Evolutionary conservation across 2,329 filamentous ascomycete species (phyloP), one percentile per base, ranked within the genome.

Genomic region (Ophiostoma ips): DNA sequence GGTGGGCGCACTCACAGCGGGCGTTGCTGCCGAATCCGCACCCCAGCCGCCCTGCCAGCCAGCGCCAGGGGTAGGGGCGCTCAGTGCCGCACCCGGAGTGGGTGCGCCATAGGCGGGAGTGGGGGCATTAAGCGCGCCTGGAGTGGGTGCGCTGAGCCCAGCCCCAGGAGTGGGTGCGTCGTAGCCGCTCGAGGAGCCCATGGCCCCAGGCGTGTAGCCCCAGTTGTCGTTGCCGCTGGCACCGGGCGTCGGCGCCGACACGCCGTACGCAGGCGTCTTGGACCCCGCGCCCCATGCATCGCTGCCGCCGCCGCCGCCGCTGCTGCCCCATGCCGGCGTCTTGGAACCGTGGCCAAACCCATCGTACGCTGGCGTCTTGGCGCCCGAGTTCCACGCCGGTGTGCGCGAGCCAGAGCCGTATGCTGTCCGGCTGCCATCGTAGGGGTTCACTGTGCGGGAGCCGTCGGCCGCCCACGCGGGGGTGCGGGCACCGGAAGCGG

Each of bases 331-430:
- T 49, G 73, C 83, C 41, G 76, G 81, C 12, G 78, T 83, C 59
- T 79, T 83, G n/a, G 78, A 81, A 8, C 83, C 82, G 50, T 75
- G 72, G 50, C 73, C 77, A 59, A 83, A 85, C 18, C 73, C 71
- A 59, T 83, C 76, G 13, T 72, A 70, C 18, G 78, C 77, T 49
- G 85, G 70, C 1, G 84, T 90, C 63, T 84, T 83, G 49, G 82
- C 79, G 48, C 84, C 84, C 2, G 87, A 83, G 52, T 82, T 81
- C 84, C 84, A 89, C 5, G 83, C 83, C 8, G 84, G 84, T 1
- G 83, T 88, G 49, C 84, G 78, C 45, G 75, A 75, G 30, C 81
- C 80, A 19, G 75, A 73, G 16, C 87, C 87, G 58, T 94, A 94
- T 2, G 86, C 79, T 15, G 87, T 89, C 43, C 81, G 80, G 62